Evolutionary conservation across 129 eudicot genomes (phyloP).

Genomic region (Gnaphalium uliginosum): DNA sequence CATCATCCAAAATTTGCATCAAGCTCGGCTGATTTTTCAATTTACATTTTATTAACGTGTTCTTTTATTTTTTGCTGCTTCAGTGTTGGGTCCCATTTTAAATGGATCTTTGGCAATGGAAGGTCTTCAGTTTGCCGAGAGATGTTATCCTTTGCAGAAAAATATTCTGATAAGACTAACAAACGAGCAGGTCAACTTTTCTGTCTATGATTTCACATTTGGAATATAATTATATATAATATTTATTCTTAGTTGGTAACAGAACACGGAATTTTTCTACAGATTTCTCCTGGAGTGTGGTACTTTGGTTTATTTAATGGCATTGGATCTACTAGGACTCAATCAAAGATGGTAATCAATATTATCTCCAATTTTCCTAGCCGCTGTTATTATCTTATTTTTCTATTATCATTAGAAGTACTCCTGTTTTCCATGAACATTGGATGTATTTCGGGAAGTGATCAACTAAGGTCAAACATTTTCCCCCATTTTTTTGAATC

Average conservation of each 20-base stretch:
- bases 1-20: neutral
- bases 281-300: constrained; percentile 91
- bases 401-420: neutral
- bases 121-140: constrained; percentile 62
- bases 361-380: constrained; percentile 12
- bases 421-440: neutral
- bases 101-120: constrained; percentile 61
- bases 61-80: constrained; percentile 26
- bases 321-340: constrained; percentile 83
- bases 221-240: neutral
- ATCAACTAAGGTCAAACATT: neutral
- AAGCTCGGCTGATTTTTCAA: constrained; percentile 12
- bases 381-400: neutral
- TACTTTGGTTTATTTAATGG: constrained; percentile 89
- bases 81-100: constrained; percentile 59
- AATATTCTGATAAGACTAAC: constrained; percentile 56
- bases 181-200: constrained; percentile 72
- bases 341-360: constrained; percentile 80
- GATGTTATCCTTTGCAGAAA: constrained; percentile 90
- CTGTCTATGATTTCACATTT: constrained; percentile 14
- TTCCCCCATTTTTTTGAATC: too few species aligned
- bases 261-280: constrained; percentile 14
- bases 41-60: neutral
- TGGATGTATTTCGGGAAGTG: neutral
- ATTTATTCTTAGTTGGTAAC: constrained; percentile 4